These are phyloP conservation scores for Fusarium ramigenum DNA, from an alignment of 2,329 filamentous ascomycete species.

Conservation along the genomic window DNA sequence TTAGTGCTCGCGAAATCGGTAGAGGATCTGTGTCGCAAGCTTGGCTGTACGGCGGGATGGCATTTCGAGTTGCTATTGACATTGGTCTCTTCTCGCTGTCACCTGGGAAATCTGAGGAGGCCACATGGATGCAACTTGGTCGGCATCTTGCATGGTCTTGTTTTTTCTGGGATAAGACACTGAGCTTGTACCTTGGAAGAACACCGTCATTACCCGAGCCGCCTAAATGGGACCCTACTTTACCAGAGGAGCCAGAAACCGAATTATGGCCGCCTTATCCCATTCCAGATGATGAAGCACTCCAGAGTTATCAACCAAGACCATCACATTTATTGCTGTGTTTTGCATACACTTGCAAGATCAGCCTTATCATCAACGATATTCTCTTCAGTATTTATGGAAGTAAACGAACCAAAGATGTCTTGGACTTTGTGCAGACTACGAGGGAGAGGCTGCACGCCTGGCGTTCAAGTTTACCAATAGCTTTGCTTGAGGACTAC, in stretches of 20 bases:
- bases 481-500: background rate
- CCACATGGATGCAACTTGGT: background rate
- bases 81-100: background rate
- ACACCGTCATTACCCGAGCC: background rate
- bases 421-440: background rate
- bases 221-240: background rate
- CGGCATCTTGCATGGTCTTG: background rate
- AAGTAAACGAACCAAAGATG: background rate
- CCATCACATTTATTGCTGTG: background rate
- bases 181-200: background rate
- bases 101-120: fast-evolving
- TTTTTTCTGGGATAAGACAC: background rate
- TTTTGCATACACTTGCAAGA: background rate
- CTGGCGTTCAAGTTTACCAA: background rate
- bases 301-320: background rate
- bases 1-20: background rate
- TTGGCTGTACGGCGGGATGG: background rate
- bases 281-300: background rate
- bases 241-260: background rate
- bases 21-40: background rate
- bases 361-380: background rate
- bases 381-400: background rate
- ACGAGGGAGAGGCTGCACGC: background rate
- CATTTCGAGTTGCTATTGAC: background rate
- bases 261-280: background rate